Base-by-base conservation (phyloP, 2,329 filamentous ascomycete species). In the Nemania sp. region DNA sequence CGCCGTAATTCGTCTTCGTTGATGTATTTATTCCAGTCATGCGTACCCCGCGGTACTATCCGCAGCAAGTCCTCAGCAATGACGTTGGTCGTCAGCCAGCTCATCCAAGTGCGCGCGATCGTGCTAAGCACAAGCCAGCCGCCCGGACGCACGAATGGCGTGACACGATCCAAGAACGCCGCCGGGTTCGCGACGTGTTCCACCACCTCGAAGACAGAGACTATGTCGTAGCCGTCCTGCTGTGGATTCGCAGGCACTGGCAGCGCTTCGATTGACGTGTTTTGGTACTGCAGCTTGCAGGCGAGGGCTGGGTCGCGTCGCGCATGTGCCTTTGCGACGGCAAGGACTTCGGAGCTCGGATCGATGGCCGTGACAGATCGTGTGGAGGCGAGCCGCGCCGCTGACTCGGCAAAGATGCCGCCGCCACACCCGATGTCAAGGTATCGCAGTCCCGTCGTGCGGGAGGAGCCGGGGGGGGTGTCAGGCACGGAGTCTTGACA, bases 21-120 rank as follows among this genome's bases (percentile, higher is more conserved):
- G 62, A 99, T 86, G 74, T 97, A 99, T 76, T 97, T 96, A 59
- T 80, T 80, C 94, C 94, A 99, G 71, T 97, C 91, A 74, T 99
- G 94, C 41, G 94, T 99, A 1, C 94, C 94, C 60, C 82, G 83
- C 8, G 94, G 94, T 52, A 99, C 94, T 57, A 97, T 90, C 5
- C 89, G 80, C 69, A 96, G 65, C 53, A 97, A 69, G 74, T 94
- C 90, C 75, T 99, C 94, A 0, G 94, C 94, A 59, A 96, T 80
- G 20, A 97, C 76, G 66, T 96, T 96, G 2, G 95, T 99, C 11
- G 93, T 91, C 41, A 97, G 73, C 87, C 91, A 99, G 63, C 90
- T 94, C 57, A 84, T 84, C 81, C 90, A 89, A 1, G 91, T 96
- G 59, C 94, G 80, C 45, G 94, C 89, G 68, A 99, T 97, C 3